Base-by-base conservation (phyloP, 176 grass and related monocot species). In the Poa pratensis region DNA sequence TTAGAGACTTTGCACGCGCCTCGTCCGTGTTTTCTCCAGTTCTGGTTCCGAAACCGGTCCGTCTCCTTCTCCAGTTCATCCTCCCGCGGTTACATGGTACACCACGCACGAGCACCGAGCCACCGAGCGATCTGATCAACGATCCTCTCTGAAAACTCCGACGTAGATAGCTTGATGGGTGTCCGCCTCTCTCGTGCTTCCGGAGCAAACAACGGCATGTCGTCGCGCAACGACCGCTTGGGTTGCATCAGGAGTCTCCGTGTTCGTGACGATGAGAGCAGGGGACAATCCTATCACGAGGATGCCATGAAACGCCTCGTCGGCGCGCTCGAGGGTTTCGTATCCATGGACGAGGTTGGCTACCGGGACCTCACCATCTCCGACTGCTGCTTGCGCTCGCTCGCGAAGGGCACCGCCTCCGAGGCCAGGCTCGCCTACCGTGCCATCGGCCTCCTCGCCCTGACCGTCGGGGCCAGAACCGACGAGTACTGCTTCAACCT, bases 371-470 rank as follows among this genome's bases (percentile, higher is more conserved):
- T 65, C 22, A 8, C 62, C 62, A 65, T 65, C 62, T 2, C 27
- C 62, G 27, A 28, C 62, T 32, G 14, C 62, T 65, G 62, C 62
- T 34, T 28, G 14, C 14, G 14, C 27, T 65, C 27, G 5, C 14
- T 65, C 62, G 14, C 6, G 62, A 14, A 32, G 62, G 62, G 62
- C 62, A 17, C 13, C 27, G 9, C 27, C 71, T 76, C 1, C 72
- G 72, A 87, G 39, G 79, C 86, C 50, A n/a, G 50, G 19, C 79
- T 87, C 13, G 79, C 79, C 3, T 82, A 39, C 86, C 86, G 62
- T 26, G 72, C 51, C 72, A 28, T 77, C 61, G 79, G 72, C 26
- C 68, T 82, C 24, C 86, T 87, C 51, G 86, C 79, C 49, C 39
- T 87, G 26, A 69, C 61, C 19, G 79, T 82, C 50, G 50, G 26